Percentiles rank a stretch among this genome's conserved stretches.
phyloP scores from a whole-genome alignment of 805 yeast species.

The Yamadazyma ubonensis region DNA sequence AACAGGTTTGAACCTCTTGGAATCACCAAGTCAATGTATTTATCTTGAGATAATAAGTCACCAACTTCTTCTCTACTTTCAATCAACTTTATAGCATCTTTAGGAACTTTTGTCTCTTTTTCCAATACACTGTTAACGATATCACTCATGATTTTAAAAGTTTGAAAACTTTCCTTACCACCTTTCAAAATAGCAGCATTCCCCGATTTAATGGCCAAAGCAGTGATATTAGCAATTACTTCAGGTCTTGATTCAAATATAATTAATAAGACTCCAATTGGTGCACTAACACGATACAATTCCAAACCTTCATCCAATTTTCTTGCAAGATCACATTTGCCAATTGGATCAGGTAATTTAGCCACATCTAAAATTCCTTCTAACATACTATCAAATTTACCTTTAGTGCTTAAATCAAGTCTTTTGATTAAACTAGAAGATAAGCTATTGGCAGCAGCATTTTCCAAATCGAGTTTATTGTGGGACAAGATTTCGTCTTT shows the following conservation, averaged over 20 bases:
- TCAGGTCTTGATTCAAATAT: slow-evolving; percentile 98
- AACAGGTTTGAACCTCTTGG: slow-evolving; percentile 97
- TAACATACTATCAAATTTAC: slow-evolving; percentile 89
- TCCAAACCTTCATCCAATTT: slow-evolving; percentile 88
- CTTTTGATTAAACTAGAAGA: slow-evolving; percentile 76
- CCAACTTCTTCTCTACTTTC: slow-evolving; percentile 88
- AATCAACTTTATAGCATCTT: slow-evolving; percentile 79
- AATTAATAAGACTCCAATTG: slow-evolving; percentile 89
- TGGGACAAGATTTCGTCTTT: slow-evolving; percentile 69
- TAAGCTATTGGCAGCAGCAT: slow-evolving; percentile 60
- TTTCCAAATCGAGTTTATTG: slow-evolving; percentile 70
- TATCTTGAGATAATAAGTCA: slow-evolving; percentile 79
- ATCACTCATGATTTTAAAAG: slow-evolving; percentile 78
- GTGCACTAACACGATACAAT: slow-evolving; percentile 81
- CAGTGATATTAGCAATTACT: slow-evolving; percentile 95
- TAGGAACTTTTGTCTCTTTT: slow-evolving; percentile 68
- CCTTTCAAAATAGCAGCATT: slow-evolving; percentile 97
- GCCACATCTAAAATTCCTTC: slow-evolving; percentile 95
- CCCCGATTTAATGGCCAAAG: slow-evolving; percentile 93
- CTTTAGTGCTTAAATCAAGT: slow-evolving; percentile 76
- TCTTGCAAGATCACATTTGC: slow-evolving; percentile 79
- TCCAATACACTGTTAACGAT: slow-evolving; percentile 62
- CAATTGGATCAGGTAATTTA: slow-evolving; percentile 84
- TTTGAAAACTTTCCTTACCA: slow-evolving; percentile 87
- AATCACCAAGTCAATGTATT: slow-evolving; percentile 88